These are phyloP conservation scores for Parsonsia alboflavescens DNA, from an alignment of 257 asterid species.

Conservation along the genomic window DNA sequence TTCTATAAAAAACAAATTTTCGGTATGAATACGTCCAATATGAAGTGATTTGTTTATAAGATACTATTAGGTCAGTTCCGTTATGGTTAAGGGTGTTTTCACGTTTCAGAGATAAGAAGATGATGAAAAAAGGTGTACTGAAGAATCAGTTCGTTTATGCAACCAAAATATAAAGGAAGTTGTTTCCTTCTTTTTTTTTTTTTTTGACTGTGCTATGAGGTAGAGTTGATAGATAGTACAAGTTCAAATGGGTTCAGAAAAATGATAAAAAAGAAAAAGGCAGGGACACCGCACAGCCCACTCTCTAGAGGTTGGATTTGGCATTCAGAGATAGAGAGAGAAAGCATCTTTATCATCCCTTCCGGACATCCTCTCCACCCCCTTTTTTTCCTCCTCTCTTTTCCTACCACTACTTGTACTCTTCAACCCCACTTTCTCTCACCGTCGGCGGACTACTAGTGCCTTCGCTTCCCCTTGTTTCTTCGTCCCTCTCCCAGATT, in stretches of 20 bases:
- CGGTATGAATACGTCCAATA: too few species aligned
- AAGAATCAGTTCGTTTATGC: too few species aligned
- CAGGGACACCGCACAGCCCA: neutral
- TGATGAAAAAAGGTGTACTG: too few species aligned
- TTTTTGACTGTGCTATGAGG: too few species aligned
- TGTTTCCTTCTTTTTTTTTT: too few species aligned
- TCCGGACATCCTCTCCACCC: neutral
- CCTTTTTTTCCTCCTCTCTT: neutral
- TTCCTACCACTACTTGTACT: neutral
- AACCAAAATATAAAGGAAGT: too few species aligned
- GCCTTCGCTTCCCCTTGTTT: neutral
- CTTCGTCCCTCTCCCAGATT: neutral
- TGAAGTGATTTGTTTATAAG: too few species aligned
- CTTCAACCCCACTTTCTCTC: neutral
- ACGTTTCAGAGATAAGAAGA: too few species aligned
- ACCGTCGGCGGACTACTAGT: neutral
- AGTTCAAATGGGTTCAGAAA: neutral
- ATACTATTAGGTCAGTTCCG: too few species aligned
- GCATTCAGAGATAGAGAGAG: neutral
- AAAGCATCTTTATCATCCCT: neutral
- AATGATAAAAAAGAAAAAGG: neutral
- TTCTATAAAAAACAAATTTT: too few species aligned
- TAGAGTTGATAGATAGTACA: too few species aligned
- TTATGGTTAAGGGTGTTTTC: too few species aligned
- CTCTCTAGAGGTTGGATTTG: conserved; percentile 2